These are phyloP conservation scores for Moringa oleifera DNA, from an alignment of 345 rosid species.

Conservation along the genomic window DNA sequence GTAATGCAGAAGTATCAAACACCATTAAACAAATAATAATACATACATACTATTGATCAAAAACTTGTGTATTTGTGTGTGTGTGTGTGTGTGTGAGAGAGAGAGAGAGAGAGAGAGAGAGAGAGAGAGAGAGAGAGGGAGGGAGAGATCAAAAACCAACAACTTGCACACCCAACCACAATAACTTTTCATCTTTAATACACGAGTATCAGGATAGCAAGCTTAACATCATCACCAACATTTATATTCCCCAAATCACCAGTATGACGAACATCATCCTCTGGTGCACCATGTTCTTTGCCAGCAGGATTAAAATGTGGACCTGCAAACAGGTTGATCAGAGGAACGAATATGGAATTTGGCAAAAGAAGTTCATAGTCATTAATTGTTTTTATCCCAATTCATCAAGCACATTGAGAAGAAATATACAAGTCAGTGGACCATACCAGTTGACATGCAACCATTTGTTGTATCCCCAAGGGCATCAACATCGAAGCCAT, in stretches of 20 bases:
- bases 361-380: neutral
- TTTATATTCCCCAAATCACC: slow-evolving; percentile 82
- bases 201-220: neutral
- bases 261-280: slow-evolving; percentile 82
- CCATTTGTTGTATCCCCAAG: slow-evolving; percentile 98
- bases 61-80: neutral
- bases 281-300: slow-evolving; percentile 92
- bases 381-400: no score
- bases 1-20: neutral
- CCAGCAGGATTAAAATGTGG: slow-evolving; percentile 82
- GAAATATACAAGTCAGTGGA: neutral
- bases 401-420: no score
- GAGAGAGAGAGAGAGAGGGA: no score
- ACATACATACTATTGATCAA: neutral
- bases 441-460: slow-evolving; percentile 95
- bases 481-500: slow-evolving; percentile 95
- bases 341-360: neutral
- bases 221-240: slow-evolving; percentile 77
- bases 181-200: no score
- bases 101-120: no score
- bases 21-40: neutral
- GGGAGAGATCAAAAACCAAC: no score
- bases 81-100: no score
- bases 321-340: slow-evolving; percentile 37
- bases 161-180: no score